Base-by-base conservation (phyloP, 2,329 filamentous ascomycete species). In the Fusarium solani-melongenae region DNA sequence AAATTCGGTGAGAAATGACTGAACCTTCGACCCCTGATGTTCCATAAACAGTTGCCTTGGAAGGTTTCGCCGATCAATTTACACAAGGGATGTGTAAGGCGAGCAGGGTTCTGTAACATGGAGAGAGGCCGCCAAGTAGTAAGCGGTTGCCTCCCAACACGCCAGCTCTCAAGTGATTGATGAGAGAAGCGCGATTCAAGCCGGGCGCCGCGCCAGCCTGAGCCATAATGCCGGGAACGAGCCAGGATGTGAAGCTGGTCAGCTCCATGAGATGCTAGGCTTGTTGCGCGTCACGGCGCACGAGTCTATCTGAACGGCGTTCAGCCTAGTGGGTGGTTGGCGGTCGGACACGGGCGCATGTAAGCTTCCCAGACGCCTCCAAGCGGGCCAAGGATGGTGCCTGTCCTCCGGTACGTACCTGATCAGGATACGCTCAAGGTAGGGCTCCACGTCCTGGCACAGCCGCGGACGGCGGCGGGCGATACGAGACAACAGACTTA, bases 391-490 rank as follows among this genome's bases (percentile, higher is more conserved):
- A 67, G 59, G 63, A 63, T 56, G 56, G 53, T 34, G n/a, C 62
- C 55, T 38, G n/a, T 33, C 46, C 24, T 33, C 56, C 24, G 31
- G 57, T 62, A 62, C 58, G n/a, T 62, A 66, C 41, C 63, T 27
- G 15, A 57, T 34, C 15, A 11, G 57, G 57, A 53, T 39, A 41
- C 55, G 24, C 38, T 33, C 49, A 58, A 55, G 44, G 58, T 24
- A 63, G 60, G 27, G 64, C 65, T 66, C 65, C 68, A 60, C 58
- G 41, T 68, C 62, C 68, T 76, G 71, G 68, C 76, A 77, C 78
- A 79, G 78, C 78, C 78, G 78, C 78, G 77, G 74, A 75, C 75
- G 69, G 71, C 70, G 73, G 78, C 68, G 72, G 68, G 72, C 68
- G 70, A 77, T 77, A 78, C 70, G 72, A 79, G 76, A 76, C 74